These are phyloP conservation scores for Dactylellina cionopaga DNA, from an alignment of 2,329 filamentous ascomycete genomes.

Conservation along the genomic window DNA sequence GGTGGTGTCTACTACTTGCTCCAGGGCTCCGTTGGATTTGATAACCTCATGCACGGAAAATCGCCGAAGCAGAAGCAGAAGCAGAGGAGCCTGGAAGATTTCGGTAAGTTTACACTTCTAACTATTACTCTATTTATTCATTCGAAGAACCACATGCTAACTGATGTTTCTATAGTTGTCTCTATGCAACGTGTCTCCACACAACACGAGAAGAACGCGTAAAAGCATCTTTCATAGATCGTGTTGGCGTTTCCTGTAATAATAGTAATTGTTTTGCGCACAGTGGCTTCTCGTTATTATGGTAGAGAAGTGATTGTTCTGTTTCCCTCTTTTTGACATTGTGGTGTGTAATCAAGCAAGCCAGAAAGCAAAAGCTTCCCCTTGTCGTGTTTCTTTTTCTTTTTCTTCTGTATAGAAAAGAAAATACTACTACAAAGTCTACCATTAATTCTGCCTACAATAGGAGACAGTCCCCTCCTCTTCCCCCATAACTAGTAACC, in stretches of 20 bases:
- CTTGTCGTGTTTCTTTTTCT: slow-evolving; percentile 29
- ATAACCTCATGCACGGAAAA: slow-evolving; percentile 94
- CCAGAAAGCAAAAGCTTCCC: slow-evolving; percentile 20
- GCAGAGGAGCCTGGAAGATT: slow-evolving; percentile 87
- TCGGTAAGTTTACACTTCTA: slow-evolving; percentile 72
- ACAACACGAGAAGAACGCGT: slow-evolving; percentile 88
- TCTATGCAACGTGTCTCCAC: slow-evolving; percentile 89
- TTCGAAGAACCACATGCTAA: slow-evolving; percentile 63
- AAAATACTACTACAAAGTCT: slow-evolving; percentile 3
- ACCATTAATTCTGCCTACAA: background rate
- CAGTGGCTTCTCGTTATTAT: slow-evolving; percentile 43
- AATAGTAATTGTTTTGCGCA: slow-evolving; percentile 50
- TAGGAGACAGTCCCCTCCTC: too few species aligned
- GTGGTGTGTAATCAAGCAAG: slow-evolving; percentile 45
- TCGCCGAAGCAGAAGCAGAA: slow-evolving; percentile 81
- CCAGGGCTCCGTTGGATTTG: slow-evolving; percentile 81
- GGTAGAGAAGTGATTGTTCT: slow-evolving; percentile 45
- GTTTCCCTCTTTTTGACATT: slow-evolving; percentile 35
- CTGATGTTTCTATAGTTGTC: slow-evolving; percentile 68
- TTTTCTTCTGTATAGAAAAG: slow-evolving; percentile 39
- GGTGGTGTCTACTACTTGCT: slow-evolving; percentile 76
- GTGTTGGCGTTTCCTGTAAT: slow-evolving; percentile 55
- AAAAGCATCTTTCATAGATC: slow-evolving; percentile 59
- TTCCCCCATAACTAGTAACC: too few species aligned
- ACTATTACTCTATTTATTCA: slow-evolving; percentile 7